phyloP scores from a whole-genome alignment of 345 rosid species.

The Pistacia integerrima region DNA sequence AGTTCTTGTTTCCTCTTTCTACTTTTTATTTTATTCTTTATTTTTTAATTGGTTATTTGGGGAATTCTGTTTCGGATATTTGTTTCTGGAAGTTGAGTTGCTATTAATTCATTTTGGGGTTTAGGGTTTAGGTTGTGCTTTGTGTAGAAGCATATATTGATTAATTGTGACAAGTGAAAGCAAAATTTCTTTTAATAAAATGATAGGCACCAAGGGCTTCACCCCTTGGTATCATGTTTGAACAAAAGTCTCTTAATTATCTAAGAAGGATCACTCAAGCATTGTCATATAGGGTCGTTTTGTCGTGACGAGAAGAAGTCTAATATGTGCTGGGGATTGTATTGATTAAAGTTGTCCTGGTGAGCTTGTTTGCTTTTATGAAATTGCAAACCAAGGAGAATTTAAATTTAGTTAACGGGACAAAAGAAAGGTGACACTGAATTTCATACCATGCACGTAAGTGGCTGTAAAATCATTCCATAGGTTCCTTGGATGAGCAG shows the following conservation, averaged over 20 bases:
- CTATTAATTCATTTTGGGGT: neutral
- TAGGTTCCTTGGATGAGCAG: neutral
- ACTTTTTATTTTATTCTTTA: neutral
- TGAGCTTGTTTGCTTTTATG: neutral
- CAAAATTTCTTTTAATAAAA: no score
- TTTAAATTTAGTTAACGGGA: neutral
- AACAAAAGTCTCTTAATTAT: neutral
- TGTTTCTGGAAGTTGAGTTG: neutral
- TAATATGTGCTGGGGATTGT: neutral
- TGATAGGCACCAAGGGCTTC: neutral
- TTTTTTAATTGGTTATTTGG: neutral
- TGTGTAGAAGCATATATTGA: neutral
- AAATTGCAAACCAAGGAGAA: neutral
- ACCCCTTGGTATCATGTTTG: neutral
- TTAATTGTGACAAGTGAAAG: neutral
- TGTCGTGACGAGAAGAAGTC: no score
- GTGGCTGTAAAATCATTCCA: neutral
- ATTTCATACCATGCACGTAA: neutral
- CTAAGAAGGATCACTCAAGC: neutral
- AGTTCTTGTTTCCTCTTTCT: constrained; percentile 23
- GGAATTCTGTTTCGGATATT: neutral
- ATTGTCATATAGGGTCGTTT: neutral
- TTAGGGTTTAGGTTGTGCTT: neutral
- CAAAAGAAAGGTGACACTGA: neutral
- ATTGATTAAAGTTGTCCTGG: neutral